Evolutionary conservation across 495 filamentous ascomycete genomes (phyloP).

Genomic region (Xylaria longipes): DNA sequence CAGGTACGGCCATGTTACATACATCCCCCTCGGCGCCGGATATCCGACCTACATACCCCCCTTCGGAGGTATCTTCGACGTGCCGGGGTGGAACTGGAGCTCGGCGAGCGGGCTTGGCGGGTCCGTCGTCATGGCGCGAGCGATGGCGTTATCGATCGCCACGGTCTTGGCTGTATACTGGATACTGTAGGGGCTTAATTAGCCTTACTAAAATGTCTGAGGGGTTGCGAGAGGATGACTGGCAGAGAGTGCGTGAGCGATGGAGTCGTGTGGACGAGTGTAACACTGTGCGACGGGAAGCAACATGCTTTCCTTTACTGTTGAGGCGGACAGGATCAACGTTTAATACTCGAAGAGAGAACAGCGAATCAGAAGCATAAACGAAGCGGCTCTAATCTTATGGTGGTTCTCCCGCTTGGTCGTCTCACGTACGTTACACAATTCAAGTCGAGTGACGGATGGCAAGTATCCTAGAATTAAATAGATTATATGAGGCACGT

Average conservation of each 20-base stretch:
- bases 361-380: background rate
- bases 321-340: background rate
- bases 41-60: background rate
- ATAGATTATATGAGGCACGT: constrained; percentile 1
- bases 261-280: background rate
- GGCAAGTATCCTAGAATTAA: background rate
- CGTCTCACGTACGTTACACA: background rate
- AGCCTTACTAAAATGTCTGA: background rate
- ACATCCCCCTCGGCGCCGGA: background rate
- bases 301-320: background rate
- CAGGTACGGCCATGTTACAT: background rate
- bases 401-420: background rate
- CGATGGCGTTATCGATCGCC: background rate
- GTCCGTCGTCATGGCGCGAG: background rate
- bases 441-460: background rate
- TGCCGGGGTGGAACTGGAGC: background rate
- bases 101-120: background rate
- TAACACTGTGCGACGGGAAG: background rate
- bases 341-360: background rate
- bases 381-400: background rate
- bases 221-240: background rate
- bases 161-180: background rate
- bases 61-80: background rate
- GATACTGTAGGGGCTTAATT: background rate
- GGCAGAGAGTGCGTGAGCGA: background rate